Evolutionary conservation across 2,329 filamentous ascomycete genomes (phyloP).

Genomic region (Pseudogymnoascus sp.): DNA sequence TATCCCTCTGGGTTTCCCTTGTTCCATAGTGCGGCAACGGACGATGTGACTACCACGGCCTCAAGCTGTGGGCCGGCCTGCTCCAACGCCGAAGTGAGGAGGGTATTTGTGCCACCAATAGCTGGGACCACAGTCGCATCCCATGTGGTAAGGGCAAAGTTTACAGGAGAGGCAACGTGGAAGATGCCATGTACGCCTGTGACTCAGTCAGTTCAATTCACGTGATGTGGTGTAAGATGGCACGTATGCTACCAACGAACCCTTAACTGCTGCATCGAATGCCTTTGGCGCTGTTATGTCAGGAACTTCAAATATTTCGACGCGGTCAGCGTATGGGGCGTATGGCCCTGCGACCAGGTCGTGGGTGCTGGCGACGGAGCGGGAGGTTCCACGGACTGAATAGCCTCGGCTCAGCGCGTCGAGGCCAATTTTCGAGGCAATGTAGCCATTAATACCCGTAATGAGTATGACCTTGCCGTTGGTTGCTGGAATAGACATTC

Average conservation of each 20-base stretch:
- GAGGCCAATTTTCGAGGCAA: conserved; percentile 24
- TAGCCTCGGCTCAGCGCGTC: conserved; percentile 25
- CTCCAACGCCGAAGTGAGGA: background rate
- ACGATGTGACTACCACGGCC: background rate
- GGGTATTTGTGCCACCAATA: background rate
- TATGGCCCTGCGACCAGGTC: conserved; percentile 24
- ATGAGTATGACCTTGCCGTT: conserved; percentile 27
- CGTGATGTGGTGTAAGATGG: background rate
- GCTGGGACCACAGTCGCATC: conserved; percentile 21
- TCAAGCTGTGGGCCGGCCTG: background rate
- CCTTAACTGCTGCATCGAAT: conserved; percentile 26
- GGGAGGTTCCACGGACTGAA: conserved; percentile 26
- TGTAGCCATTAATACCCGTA: conserved; percentile 31
- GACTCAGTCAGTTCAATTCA: background rate
- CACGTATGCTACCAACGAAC: conserved; percentile 10
- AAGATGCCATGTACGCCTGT: conserved; percentile 26
- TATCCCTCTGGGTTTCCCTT: background rate
- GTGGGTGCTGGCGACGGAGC: conserved; percentile 19
- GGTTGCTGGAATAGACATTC: conserved; percentile 21
- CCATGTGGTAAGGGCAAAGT: conserved; percentile 27
- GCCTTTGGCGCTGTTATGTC: conserved; percentile 25
- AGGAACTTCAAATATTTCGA: conserved; percentile 24
- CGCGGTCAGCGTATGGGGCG: conserved; percentile 21
- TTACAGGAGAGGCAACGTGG: conserved; percentile 27
- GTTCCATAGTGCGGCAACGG: background rate